A percentile compares a stretch with the other conserved stretches of the same genome.
Conservation (phyloP, 352 stramenopile genomes). For the Pythium dissotocum region DNA sequence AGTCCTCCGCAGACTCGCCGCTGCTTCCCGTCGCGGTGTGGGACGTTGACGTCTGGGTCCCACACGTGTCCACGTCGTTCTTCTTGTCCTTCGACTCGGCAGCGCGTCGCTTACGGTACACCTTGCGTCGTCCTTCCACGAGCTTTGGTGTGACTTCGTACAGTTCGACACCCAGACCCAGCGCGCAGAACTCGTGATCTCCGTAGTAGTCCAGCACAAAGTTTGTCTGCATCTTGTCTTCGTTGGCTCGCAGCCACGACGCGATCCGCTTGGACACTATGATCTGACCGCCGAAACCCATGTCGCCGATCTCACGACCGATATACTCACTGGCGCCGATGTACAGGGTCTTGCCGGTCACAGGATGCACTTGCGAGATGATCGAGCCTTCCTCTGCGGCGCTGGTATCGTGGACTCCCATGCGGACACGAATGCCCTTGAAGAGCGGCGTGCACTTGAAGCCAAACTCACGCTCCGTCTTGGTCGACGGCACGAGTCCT, state of each 20-base stretch:
- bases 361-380: conserved; percentile 53
- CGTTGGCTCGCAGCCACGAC: conserved; percentile 43
- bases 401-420: conserved; percentile 75
- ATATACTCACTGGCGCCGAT: conserved; percentile 69
- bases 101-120: conserved; percentile 47
- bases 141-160: conserved; percentile 62
- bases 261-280: conserved; percentile 65
- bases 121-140: conserved; percentile 50
- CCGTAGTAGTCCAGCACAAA: conserved; percentile 58
- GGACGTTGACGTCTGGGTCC: conserved; percentile 17
- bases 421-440: conserved; percentile 64
- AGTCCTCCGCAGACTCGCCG: conserved; percentile 47
- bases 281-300: conserved; percentile 70
- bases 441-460: conserved; percentile 59
- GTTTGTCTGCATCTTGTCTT: conserved; percentile 39
- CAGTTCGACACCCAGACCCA: conserved; percentile 62
- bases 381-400: conserved; percentile 49
- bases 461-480: conserved; percentile 48
- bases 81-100: conserved; percentile 28
- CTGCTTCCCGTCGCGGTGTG: conserved; percentile 13
- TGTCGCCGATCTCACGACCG: conserved; percentile 58
- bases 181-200: conserved; percentile 41
- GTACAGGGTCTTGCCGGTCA: conserved; percentile 69
- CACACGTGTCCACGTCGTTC: conserved; percentile 23
- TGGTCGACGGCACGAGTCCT: conserved; percentile 48